Conservation (phyloP, 768 basidiomycete species). For the Suillus subaureus region DNA sequence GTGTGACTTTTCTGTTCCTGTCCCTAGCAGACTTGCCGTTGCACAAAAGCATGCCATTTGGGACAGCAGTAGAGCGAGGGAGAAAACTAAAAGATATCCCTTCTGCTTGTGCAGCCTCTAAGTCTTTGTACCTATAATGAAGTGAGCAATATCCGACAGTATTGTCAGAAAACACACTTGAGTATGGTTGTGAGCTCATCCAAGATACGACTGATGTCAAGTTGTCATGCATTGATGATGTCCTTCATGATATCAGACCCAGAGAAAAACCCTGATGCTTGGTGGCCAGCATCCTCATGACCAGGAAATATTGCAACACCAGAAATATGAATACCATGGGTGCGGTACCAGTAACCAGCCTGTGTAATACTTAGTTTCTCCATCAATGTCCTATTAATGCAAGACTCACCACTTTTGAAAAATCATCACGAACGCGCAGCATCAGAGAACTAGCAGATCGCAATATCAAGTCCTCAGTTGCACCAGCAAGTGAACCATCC, state of each 20-base stretch:
- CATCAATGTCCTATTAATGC: neutral
- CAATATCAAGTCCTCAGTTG: neutral
- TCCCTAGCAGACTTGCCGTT: neutral
- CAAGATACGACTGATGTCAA: neutral
- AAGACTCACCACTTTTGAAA: neutral
- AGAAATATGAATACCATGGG: constrained; percentile 2
- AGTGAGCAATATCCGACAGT: neutral
- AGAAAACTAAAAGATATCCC: neutral
- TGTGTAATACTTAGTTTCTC: neutral
- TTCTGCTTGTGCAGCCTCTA: neutral
- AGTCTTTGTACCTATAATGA: neutral
- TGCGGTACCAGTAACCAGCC: neutral
- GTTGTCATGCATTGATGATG: constrained; percentile 2
- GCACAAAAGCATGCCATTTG: neutral
- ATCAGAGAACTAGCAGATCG: neutral
- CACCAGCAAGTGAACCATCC: neutral
- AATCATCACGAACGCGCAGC: neutral
- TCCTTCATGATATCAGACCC: too few species aligned
- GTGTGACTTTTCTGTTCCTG: neutral
- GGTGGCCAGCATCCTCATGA: constrained; percentile 3
- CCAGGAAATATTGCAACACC: constrained; percentile 7
- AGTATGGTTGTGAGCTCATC: neutral
- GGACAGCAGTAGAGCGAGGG: neutral
- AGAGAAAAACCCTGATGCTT: constrained; percentile 3
- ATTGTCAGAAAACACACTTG: neutral